These are phyloP conservation scores for Panicum miliaceum DNA, from an alignment of 176 grass and related monocot genomes.

Conservation along the genomic window DNA sequence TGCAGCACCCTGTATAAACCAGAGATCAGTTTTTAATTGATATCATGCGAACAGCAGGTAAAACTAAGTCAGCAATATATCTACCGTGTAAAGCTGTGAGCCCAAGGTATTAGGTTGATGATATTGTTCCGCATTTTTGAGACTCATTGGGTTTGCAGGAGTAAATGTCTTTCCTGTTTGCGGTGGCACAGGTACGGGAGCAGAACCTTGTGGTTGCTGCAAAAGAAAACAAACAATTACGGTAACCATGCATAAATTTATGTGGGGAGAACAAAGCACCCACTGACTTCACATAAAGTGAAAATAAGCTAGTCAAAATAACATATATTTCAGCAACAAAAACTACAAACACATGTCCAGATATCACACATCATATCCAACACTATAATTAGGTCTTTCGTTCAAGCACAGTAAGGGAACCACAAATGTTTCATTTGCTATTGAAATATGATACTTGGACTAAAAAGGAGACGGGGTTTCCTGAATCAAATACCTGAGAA, in stretches of 20 bases:
- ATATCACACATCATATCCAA: slow-evolving; percentile 18
- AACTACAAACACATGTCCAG: background rate
- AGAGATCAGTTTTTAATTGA: slow-evolving; percentile 24
- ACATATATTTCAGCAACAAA: slow-evolving; percentile 5
- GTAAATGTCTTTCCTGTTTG: slow-evolving; percentile 71
- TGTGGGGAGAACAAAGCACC: slow-evolving; percentile 2
- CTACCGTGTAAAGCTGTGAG: slow-evolving; percentile 84
- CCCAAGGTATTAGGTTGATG: slow-evolving; percentile 84
- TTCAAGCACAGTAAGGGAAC: slow-evolving; percentile 13
- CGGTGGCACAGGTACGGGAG: slow-evolving; percentile 41
- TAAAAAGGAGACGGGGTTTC: background rate
- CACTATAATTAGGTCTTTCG: slow-evolving; percentile 20
- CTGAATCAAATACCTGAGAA: slow-evolving; percentile 63
- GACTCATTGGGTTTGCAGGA: slow-evolving; percentile 62
- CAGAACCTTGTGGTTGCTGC: slow-evolving; percentile 55
- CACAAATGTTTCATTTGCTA: background rate
- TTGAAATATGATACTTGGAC: background rate
- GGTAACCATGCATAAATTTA: background rate
- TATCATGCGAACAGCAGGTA: slow-evolving; percentile 24
- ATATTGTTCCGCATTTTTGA: slow-evolving; percentile 92
- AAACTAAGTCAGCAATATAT: slow-evolving; percentile 46
- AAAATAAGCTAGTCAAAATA: slow-evolving; percentile 10
- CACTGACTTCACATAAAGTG: slow-evolving; percentile 14
- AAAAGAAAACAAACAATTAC: slow-evolving; percentile 20
- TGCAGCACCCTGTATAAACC: slow-evolving; percentile 40